Evolutionary conservation across 108 stramenopile species (phyloP), one percentile per base, ranked within the genome.

Genomic region (Nannochloropsis granulata): DNA sequence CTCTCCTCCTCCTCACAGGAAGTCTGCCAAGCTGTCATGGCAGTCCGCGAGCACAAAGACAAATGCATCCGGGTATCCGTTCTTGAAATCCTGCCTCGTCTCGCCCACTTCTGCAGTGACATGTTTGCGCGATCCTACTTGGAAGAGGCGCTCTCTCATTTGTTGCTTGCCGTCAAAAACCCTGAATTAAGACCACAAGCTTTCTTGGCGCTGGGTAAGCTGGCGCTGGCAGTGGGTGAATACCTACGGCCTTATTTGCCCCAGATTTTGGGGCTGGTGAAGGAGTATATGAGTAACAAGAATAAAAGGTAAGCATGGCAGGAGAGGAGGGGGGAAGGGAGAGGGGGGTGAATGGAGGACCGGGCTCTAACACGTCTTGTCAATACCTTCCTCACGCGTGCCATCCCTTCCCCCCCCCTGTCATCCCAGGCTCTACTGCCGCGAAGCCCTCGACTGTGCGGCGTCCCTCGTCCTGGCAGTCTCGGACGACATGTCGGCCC

Each of bases 401-500:
- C 56, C 16, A 71, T n/a, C 56, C 56, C 56, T 71, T 10, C 56
- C n/a, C n/a, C n/a, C 2, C 11, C 56, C 56, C 56, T 71, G 56
- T 71, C 34, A 34, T 34, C n/a, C 1, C 12, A 71, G 56, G 56
- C 8, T 71, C 10, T 85, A 45, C 82, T 86, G 85, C 26, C 19
- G 83, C n/a, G 92, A 93, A 8, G 94, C 94, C 16, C 92, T 96
- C 78, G 88, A 91, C 78, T 97, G 97, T 87, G 94, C 94, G 82
- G 93, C 97, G 12, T 94, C 96, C 85, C 90, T 97, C 23, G 94
- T 96, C 13, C 90, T 94, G 85, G 97, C 97, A 23, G 83, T 99
- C 23, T 95, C 94, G 43, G 91, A 90, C 24, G 82, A 91, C 43
- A 43, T 90, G 13, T 89, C 95, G 19, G 93, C 94, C 5, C 94